phyloP scores from a whole-genome alignment of 2,329 filamentous ascomycete species.

The Colletotrichum agaves region DNA sequence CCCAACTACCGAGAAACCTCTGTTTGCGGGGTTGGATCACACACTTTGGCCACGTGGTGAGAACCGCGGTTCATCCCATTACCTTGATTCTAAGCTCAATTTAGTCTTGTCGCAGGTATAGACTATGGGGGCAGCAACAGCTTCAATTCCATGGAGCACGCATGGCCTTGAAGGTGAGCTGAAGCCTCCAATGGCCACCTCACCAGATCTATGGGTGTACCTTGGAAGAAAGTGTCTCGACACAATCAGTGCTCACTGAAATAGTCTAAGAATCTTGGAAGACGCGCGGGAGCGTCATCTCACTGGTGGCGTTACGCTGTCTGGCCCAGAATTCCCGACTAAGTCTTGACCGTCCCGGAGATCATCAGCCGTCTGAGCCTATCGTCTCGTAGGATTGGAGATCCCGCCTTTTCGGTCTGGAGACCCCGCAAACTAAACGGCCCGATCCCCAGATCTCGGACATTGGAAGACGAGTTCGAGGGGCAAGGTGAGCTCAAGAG shows the following conservation, averaged over 20 bases:
- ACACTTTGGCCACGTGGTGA: not conserved
- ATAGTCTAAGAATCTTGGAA: not conserved
- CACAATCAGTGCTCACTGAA: not conserved
- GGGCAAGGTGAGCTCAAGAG: not conserved
- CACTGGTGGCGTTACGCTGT: not conserved
- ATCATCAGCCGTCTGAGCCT: constrained; percentile 21
- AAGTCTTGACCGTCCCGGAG: not conserved
- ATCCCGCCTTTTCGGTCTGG: constrained; percentile 9
- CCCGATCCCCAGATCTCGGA: constrained; percentile 16
- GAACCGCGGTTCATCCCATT: constrained; percentile 11
- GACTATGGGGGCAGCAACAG: no score
- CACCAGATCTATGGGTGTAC: not conserved
- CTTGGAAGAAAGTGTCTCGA: no score
- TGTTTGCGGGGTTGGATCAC: constrained; percentile 14
- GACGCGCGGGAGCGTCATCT: not conserved
- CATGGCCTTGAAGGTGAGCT: no score
- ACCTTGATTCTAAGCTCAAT: not conserved
- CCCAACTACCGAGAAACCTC: constrained; percentile 3
- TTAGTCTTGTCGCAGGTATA: not conserved
- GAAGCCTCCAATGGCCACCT: no score
- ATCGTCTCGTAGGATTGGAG: constrained; percentile 8
- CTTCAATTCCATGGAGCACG: no score
- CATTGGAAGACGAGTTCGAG: not conserved
- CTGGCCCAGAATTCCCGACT: not conserved
- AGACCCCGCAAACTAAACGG: constrained; percentile 27